Evolutionary conservation across 768 basidiomycete species (phyloP), one percentile per base, ranked within the genome.

Genomic region (Psilocybe sp.): DNA sequence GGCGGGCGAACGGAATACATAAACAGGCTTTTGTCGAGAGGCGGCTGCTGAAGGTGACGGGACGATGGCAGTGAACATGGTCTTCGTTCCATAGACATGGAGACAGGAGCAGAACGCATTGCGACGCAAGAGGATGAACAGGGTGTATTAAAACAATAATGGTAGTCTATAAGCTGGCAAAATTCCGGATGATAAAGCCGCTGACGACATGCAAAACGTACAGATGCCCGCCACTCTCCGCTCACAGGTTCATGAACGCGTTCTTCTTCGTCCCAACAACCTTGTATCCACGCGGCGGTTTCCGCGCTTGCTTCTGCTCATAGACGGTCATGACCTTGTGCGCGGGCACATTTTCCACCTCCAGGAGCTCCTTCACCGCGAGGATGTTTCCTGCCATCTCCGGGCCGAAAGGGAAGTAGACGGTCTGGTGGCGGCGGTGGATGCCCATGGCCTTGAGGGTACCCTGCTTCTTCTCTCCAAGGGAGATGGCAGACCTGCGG

Each of bases 311-410:
- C 57, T 81, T 75, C 72, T 86, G 84, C 69, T 89, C 76, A 53
- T 78, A 70, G 63, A 83, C 82, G n/a, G 82, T 85, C 69, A 77
- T 76, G 19, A 92, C 89, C 48, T 77, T 71, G 32, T 76, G 73
- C 19, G 73, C 71, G 0, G 85, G 80, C 13, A 97, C 92, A 62
- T 95, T 96, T 65, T 85, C 78, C 38, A 98, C 93, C 61, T 88
- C 79, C 9, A 97, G 81, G 39, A 98, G 72, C 69, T 98, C 94
- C 75, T 97, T 98, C 49, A 97, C 82, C 18, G 70, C 69, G 42
- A 98, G 73, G 44, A 97, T 93, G 67, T 90, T 89, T 12, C 95
- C 94, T 0, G 92, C 93, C 3, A 80, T 76, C 49, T 86, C 84
- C 0, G 85, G 82, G 0, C 78, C 76, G 60, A 89, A 87, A 3